These are phyloP conservation scores for Andrographis paniculata DNA, from an alignment of 305 asterid species.

Conservation along the genomic window DNA sequence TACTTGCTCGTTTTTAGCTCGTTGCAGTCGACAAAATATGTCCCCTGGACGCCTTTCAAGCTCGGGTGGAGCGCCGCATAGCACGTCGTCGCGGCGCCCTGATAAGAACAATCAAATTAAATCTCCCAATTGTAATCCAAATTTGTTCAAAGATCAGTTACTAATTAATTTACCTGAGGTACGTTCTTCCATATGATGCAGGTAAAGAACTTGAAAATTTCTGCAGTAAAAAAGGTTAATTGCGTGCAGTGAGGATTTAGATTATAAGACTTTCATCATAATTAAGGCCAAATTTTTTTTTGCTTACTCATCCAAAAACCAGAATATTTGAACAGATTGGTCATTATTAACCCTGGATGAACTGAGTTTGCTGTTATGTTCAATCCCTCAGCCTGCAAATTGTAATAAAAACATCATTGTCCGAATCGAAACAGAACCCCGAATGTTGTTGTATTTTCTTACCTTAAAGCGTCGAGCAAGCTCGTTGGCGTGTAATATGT, in stretches of 20 bases:
- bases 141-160: too few species aligned
- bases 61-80: constrained; percentile 55
- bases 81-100: constrained; percentile 84
- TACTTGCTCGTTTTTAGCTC: constrained; percentile 32
- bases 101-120: neutral
- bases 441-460: neutral
- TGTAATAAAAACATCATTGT: neutral
- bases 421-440: neutral
- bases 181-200: constrained; percentile 61
- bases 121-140: too few species aligned
- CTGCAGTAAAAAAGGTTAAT: constrained; percentile 21
- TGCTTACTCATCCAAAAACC: constrained; percentile 39
- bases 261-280: neutral
- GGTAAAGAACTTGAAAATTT: constrained; percentile 35
- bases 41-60: constrained; percentile 48
- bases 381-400: constrained; percentile 61
- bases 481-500: constrained; percentile 61
- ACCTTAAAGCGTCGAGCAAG: constrained; percentile 62
- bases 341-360: constrained; percentile 76
- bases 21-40: constrained; percentile 59
- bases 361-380: constrained; percentile 68
- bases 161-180: constrained; percentile 42
- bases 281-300: too few species aligned
- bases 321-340: constrained; percentile 57
- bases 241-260: neutral